A percentile compares a stretch with the other conserved stretches of the same genome.
Evolutionary conservation across 257 asterid genomes (phyloP).

Genomic region (Cinchona pubescens): DNA sequence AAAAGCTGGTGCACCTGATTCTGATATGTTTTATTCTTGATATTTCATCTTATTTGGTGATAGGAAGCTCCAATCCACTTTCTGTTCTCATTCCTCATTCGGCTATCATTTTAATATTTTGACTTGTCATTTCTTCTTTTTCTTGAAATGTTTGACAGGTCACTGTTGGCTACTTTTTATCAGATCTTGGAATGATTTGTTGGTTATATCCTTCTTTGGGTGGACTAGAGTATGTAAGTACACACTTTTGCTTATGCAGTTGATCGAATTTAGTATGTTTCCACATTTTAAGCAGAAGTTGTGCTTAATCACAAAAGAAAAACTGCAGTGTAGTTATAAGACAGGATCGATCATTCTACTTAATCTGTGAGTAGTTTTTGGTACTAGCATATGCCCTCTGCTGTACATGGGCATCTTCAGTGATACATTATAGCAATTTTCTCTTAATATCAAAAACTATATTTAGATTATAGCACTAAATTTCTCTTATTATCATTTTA

Average conservation of each 20-base stretch:
- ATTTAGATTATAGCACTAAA: background rate
- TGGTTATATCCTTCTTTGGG: slow-evolving; percentile 93
- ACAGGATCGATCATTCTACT: background rate
- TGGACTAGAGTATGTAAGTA: slow-evolving; percentile 89
- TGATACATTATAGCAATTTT: too few species aligned
- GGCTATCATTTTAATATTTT: background rate
- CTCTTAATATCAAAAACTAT: too few species aligned
- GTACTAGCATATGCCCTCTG: background rate
- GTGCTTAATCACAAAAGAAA: background rate
- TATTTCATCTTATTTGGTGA: background rate
- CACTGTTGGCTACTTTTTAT: slow-evolving; percentile 82
- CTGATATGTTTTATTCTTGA: background rate
- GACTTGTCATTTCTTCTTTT: slow-evolving; percentile 6
- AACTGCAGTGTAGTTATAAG: too few species aligned
- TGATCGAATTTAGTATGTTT: background rate
- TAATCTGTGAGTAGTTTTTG: background rate
- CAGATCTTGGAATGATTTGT: slow-evolving; percentile 94
- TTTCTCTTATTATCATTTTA: background rate
- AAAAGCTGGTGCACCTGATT: background rate
- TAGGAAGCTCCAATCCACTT: background rate
- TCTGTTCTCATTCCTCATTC: background rate
- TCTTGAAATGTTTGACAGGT: slow-evolving; percentile 43
- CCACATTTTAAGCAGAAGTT: background rate
- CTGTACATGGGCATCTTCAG: background rate
- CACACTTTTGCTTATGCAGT: background rate